phyloP scores from a whole-genome alignment of 1,139 yeast genomes.

The Hyphopichia burtonii region DNA sequence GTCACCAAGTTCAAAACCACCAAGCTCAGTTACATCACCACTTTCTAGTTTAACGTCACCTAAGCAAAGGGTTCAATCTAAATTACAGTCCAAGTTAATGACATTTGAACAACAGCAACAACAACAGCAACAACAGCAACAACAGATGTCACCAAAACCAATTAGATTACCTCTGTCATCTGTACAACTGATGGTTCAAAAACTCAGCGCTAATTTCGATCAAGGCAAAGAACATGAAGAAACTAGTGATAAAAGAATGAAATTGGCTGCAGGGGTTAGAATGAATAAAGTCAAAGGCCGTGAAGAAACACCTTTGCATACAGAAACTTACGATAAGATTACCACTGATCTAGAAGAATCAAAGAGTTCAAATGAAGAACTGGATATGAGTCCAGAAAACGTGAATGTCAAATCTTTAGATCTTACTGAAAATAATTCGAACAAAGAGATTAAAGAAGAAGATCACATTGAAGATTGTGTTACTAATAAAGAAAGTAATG shows the following conservation, averaged over 20 bases:
- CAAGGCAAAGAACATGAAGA: background rate
- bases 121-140: background rate
- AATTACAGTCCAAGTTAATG: constrained; percentile 2
- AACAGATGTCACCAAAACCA: background rate
- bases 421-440: too few species aligned
- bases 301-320: background rate
- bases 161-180: background rate
- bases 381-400: background rate
- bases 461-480: too few species aligned
- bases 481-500: too few species aligned
- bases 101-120: constrained; percentile 1
- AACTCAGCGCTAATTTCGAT: background rate
- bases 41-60: background rate
- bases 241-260: background rate
- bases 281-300: background rate
- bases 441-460: too few species aligned
- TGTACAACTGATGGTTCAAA: constrained; percentile 2
- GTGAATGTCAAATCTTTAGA: too few species aligned
- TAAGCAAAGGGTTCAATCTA: background rate
- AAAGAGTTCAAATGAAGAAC: background rate
- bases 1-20: background rate
- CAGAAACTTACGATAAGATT: too few species aligned
- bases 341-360: background rate
- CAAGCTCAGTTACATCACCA: background rate
- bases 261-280: background rate